These are phyloP conservation scores for Scedosporium boydii DNA, from an alignment of 2,329 filamentous ascomycete genomes.

Conservation along the genomic window DNA sequence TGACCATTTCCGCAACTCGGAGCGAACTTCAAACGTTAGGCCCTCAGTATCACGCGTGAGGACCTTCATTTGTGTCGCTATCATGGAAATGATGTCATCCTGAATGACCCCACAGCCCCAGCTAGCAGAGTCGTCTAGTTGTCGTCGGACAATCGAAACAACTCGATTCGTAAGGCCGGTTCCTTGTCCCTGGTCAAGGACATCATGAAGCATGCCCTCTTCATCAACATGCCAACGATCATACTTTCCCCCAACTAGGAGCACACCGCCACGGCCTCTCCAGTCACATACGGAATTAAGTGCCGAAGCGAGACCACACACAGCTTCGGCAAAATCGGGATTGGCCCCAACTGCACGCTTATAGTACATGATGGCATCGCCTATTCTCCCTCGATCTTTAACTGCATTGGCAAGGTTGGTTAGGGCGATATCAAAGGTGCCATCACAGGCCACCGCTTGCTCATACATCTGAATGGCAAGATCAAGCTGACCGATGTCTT, in stretches of 20 bases:
- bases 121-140: constrained; percentile 72
- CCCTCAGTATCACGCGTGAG: constrained; percentile 26
- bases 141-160: constrained; percentile 80
- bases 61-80: constrained; percentile 36
- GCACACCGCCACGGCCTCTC: constrained; percentile 78
- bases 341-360: constrained; percentile 83
- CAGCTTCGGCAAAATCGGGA: constrained; percentile 91
- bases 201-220: constrained; percentile 71
- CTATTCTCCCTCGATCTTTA: constrained; percentile 88
- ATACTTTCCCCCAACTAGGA: constrained; percentile 60
- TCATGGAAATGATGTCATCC: constrained; percentile 37
- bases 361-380: constrained; percentile 88
- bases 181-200: constrained; percentile 45
- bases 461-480: constrained; percentile 96
- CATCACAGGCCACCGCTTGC: constrained; percentile 82
- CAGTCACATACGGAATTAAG: constrained; percentile 95
- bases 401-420: constrained; percentile 96
- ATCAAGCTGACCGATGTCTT: constrained; percentile 89
- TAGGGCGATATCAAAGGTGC: constrained; percentile 91
- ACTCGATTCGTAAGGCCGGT: constrained; percentile 86
- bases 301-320: constrained; percentile 89
- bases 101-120: constrained; percentile 73
- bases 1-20: constrained; percentile 50
- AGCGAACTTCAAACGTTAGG: constrained; percentile 24
- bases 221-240: constrained; percentile 94